Evolutionary conservation across 371 early-diverging fungal species (phyloP), one percentile per base, ranked within the genome.

Genomic region (Funneliformis caledonium): DNA sequence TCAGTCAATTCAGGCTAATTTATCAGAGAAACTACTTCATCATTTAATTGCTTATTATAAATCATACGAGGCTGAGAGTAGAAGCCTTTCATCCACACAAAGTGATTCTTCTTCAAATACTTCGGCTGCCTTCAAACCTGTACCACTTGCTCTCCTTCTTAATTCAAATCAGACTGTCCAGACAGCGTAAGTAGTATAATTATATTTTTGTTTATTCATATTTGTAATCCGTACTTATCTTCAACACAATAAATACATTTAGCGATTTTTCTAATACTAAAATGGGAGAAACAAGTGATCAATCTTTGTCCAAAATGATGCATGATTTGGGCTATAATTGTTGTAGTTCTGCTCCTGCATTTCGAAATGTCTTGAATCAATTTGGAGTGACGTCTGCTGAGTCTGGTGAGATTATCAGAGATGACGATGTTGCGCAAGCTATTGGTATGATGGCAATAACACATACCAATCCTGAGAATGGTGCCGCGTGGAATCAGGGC

Each of bases 371-470:
- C 11, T 80, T 92, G 42, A 82, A 85, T 45, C 88, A 90, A 59
- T 82, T 84, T 22, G 86, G 86, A 60, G 83, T 88, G 43, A 83
- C 80, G 52, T 76, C 82, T 16, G 56, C 83, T 22, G 85, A 82
- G 37, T 78, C 86, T 3, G 43, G 76, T 31, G 69, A 80, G 12
- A 82, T 45, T 48, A 81, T 89, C 6, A 83, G 64, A 70, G 94
- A 94, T 61, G 88, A 87, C 59, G 91, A 92, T 67, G 88, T 95
- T n/a, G 93, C 94, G 12, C 88, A 90, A n/a, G 85, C 89, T 1
- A 77, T 95, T 52, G 91, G 90, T 26, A 91, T 92, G 89, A 94
- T 95, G 92, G 90, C 91, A 31, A 85, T 89, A 61, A 88, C 92
- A 0, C 89, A 88, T 78, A 83, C 88, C 22, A 89, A 89, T 65